Base-by-base conservation (phyloP, 192 early-diverging fungal genomes). In the Backusella psychrophila region DNA sequence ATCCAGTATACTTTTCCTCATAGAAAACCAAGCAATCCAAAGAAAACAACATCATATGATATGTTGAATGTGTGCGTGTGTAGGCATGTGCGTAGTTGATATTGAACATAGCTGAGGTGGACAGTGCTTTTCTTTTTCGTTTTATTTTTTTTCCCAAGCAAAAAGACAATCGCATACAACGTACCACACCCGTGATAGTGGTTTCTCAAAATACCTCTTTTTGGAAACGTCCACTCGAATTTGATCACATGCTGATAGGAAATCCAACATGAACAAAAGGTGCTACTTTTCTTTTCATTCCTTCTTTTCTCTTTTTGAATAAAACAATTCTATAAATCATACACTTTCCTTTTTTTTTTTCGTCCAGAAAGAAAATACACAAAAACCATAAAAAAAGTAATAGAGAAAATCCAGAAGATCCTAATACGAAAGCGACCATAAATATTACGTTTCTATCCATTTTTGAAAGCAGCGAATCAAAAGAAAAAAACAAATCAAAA, bases 231-330 rank as follows among this genome's bases (percentile, higher is more conserved):
- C 56, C 56, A 14, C 56, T 63, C 21, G 56, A 26, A 63, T 63
- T 29, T 63, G 56, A 29, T 63, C 56, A 63, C 56, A 63, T 63
- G 56, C 23, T 63, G 26, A 3, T 33, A 63, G 56, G 23, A 15
- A 63, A 63, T 63, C 56, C 56, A 63, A 15, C 56, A 29, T 11
- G 56, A 63, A 29, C 23, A 63, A 63, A 63, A 59, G 29, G 53
- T 9, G 21, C 42, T 56, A 21, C n/a, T 56, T 56, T 56, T 21
- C 53, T 21, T 56, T 21, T 56, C 35, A 36, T 33, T 68, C 35
- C 7, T 68, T 68, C 66, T 69, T 36, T 36, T 69, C 67, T 38
- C n/a, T 69, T 69, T 39, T 69, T 35, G 15, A 68, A 68, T 36
- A 68, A 5, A 36, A 35, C 21, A 38, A 23, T 69, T 12, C 14